Base-by-base conservation (phyloP, 805 yeast species). In the Lachancea dasiensis region DNA sequence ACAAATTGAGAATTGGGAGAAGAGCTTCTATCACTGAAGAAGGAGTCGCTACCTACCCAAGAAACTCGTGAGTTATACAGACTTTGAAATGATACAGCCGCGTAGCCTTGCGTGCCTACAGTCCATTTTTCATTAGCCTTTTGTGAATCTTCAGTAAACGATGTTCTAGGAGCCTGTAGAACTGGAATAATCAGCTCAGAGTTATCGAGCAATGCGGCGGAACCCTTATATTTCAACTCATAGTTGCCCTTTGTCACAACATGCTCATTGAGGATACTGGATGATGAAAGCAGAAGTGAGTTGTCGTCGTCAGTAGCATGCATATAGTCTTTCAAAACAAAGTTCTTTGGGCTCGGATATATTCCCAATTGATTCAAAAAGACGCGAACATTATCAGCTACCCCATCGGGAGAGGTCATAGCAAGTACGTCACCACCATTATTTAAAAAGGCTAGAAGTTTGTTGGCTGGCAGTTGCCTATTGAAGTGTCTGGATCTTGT, bases 361-460 rank as follows among this genome's bases (percentile, higher is more conserved):
- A 92, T 79, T 22, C 96, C 98, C 47, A 89, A 63, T 56, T 89
- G 86, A 51, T 78, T 75, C 47, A 86, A 71, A 51, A 82, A 80
- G 3, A 72, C 64, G 43, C 86, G 75, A 23, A 82, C 62, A 14
- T 80, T 73, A 18, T 82, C 85, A 27, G 81, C 75, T 11, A 70
- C 52, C 13, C 72, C 74, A 6, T 50, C 46, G 16, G 79, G 72
- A 26, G 72, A 62, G 0, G 81, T 72, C 10, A 86, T 66, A 10
- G 79, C 73, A 13, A 92, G 52, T 6, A 92, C 57, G 56, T 87
- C 83, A 44, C 96, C 96, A 32, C 90, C 86, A 10, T 65, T 69
- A 45, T 60, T 59, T 47, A 79, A 67, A 51, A 79, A 86, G 27
- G 75, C 67, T 29, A 86, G 56, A 43, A 92, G 60, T 6, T 64